A percentile compares a stretch with the other conserved stretches of the same genome.
Conservation (phyloP, 345 rosid species). For the Pelargonium nanum region DNA sequence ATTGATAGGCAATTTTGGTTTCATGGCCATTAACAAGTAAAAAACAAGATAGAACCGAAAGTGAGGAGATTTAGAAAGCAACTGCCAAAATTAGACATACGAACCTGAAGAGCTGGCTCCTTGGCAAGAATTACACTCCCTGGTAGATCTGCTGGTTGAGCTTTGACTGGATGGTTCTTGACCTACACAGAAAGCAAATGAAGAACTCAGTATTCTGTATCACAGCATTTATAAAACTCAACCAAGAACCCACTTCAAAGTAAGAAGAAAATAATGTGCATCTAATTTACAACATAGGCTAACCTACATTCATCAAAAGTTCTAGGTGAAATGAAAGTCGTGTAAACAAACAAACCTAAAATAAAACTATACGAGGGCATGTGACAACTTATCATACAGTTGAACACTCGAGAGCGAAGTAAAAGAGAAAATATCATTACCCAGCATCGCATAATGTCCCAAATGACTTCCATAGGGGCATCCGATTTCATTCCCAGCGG, state of each 20-base stretch:
- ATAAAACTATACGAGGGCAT: too few species aligned
- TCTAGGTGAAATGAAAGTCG: too few species aligned
- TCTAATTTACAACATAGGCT: too few species aligned
- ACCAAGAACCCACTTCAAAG: too few species aligned
- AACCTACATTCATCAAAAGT: too few species aligned
- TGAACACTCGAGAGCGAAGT: not conserved
- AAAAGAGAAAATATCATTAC: constrained; percentile 30
- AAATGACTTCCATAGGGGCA: constrained; percentile 94
- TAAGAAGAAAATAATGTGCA: too few species aligned
- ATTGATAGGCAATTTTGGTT: too few species aligned
- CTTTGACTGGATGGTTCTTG: constrained; percentile 86
- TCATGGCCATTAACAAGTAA: not conserved
- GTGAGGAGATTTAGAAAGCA: too few species aligned
- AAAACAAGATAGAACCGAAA: too few species aligned
- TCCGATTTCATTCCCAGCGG: constrained; percentile 90
- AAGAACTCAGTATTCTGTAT: not conserved
- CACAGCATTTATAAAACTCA: not conserved
- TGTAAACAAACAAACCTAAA: too few species aligned
- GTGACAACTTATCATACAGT: too few species aligned
- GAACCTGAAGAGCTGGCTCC: constrained; percentile 80
- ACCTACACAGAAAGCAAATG: constrained; percentile 31
- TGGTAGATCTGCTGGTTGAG: constrained; percentile 69
- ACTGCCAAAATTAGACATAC: not conserved
- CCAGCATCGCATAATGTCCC: constrained; percentile 99
- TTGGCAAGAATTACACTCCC: constrained; percentile 88